Base-by-base conservation (phyloP, 2,329 filamentous ascomycete species). In the Fusarium staphyleae region DNA sequence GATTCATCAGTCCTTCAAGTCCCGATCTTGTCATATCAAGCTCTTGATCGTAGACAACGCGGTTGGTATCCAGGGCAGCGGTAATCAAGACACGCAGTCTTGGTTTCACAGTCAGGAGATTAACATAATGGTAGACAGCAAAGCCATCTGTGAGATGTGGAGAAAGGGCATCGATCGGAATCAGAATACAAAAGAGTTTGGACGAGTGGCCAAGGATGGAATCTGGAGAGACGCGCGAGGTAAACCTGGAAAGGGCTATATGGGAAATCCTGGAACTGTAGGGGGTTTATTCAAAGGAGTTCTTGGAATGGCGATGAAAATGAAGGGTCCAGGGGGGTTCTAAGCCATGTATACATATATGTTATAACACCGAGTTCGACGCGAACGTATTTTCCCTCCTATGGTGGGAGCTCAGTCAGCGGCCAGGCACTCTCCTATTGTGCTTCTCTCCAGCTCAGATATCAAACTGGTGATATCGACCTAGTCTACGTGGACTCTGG, bases 41-140 rank as follows among this genome's bases (percentile, higher is more conserved):
- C 77, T 93, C 3, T 82, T 93, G 77, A 87, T 93, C 34, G 85
- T 84, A 1, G 90, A 93, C 69, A 82, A 81, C 35, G 74, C 75
- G 16, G 80, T 93, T 29, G 89, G 82, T 2, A 86, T 93, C 29
- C 82, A 89, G 70, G 90, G 89, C 3, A 90, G 84, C 59, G 89
- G 89, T 0, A 93, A 93, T 66, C 87, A 92, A 69, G 90, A 93
- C 63, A 92, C 89, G 2, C 90, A 93, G 71, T 86, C 81, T 15
- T 93, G 88, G 86, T 92, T 81, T 61, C 89, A 93, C 67, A 87
- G 82, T 48, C 88, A 92, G 70, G 90, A 93, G 70, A 81, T 89
- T 48, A 93, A 93, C 61, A 72, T 93, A 18, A 84, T 93, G 81
- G 73, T 92, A 5, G 89, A 93, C 57, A 87, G 82, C 15, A 64